These are phyloP conservation scores for Fusarium graminum DNA, from an alignment of 2,329 filamentous ascomycete species.

Conservation along the genomic window DNA sequence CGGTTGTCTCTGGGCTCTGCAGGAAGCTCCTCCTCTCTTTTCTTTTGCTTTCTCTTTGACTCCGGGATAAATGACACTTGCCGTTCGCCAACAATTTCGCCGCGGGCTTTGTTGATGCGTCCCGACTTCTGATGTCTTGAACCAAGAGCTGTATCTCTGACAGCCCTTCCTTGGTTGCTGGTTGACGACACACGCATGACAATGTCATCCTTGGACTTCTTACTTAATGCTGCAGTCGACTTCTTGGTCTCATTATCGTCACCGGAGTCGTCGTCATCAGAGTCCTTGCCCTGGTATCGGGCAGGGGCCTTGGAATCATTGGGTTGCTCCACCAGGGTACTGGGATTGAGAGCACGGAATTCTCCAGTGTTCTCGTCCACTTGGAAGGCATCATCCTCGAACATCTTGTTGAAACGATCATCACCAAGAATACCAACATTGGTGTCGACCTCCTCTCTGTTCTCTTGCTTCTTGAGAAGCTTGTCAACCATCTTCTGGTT, in stretches of 20 bases:
- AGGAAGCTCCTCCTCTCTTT: conserved; percentile 48
- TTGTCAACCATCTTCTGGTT: conserved; percentile 86
- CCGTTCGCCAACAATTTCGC: conserved; percentile 71
- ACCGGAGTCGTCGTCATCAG: conserved; percentile 61
- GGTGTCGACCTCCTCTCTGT: conserved; percentile 68
- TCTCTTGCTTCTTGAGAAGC: conserved; percentile 74
- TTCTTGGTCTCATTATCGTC: conserved; percentile 56
- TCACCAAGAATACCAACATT: conserved; percentile 81
- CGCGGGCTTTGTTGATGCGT: conserved; percentile 61
- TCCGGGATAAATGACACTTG: conserved; percentile 80
- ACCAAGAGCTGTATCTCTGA: conserved; percentile 69
- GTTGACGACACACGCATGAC: conserved; percentile 78
- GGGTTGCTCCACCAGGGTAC: conserved; percentile 68
- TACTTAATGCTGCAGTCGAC: conserved; percentile 39
- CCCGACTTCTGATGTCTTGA: conserved; percentile 65
- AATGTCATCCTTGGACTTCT: conserved; percentile 56
- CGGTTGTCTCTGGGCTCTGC: conserved; percentile 53
- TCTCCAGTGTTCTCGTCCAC: conserved; percentile 92
- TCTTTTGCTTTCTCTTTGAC: conserved; percentile 64
- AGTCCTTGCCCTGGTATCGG: conserved; percentile 57
- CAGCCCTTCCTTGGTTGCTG: conserved; percentile 70
- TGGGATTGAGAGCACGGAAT: conserved; percentile 90
- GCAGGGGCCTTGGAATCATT: conserved; percentile 53
- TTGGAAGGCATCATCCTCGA: conserved; percentile 92
- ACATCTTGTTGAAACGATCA: conserved; percentile 86